Base-by-base conservation (phyloP, 108 stramenopile genomes). In the Seminavis robusta region DNA sequence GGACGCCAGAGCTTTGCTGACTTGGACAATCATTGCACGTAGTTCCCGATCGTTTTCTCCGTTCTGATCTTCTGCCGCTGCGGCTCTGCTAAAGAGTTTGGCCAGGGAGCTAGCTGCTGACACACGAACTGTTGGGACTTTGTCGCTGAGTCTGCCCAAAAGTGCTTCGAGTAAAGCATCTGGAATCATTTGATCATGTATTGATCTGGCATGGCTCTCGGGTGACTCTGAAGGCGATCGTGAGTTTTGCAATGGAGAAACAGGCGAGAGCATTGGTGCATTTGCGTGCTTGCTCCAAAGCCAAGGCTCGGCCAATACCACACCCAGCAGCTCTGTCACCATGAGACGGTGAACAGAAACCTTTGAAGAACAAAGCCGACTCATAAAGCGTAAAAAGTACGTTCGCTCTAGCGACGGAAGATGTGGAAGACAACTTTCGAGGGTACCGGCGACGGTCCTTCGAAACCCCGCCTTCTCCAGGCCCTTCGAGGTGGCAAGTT, bases 331-430 rank as follows among this genome's bases (percentile, higher is more conserved):
- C 52, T 93, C 88, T 0, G 74, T 69, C 4, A 58, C 88, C 24
- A 88, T 59, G 24, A 90, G 57, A 27, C 92, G 72, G 73, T 94
- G 92, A 36, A 61, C 39, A 0, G 88, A 81, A 20, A 84, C 65
- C 54, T 88, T 90, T 0, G 86, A 90, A 45, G 71, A 50, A 45
- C 70, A 76, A 39, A 90, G 65, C n/a, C 76, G 65, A 13, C 61
- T 46, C 10, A 83, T 38, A 56, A 89, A 93, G 16, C 63, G 39
- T 3, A 93, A 57, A 42, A 90, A 65, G 27, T 80, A 59, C 2
- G 59, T 37, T 29, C 79, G 59, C 44, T 85, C 88, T 23, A 59
- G 7, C 1, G 49, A 47, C 16, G 86, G 92, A 0, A 93, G 49
- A 1, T 52, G 47, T 21, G 61, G 28, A 25, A 83, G 24, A 40